phyloP scores from a whole-genome alignment of 371 early-diverging fungal genomes.

The Haplosporangium sp. region DNA sequence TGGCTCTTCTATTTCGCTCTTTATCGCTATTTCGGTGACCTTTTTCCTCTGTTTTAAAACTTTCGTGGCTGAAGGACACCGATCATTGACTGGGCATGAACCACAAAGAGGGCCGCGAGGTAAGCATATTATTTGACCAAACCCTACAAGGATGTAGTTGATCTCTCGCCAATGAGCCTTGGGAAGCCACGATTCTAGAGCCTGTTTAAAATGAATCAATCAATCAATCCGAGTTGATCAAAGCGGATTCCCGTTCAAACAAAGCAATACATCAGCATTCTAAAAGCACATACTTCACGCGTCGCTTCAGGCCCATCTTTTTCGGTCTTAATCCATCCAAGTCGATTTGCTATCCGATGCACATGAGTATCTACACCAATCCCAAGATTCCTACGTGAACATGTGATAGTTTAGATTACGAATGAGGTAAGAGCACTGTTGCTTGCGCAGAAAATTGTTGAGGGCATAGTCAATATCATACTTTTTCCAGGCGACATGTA shows the following conservation, averaged over 20 bases:
- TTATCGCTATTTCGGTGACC: conserved; percentile 4
- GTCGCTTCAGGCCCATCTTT: conserved; percentile 85
- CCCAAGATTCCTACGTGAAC: conserved; percentile 73
- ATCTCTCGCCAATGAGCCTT: conserved; percentile 89
- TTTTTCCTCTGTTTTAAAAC: conserved; percentile 21
- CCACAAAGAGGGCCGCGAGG: conserved; percentile 86
- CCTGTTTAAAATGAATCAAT: conserved; percentile 40
- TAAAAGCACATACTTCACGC: conserved; percentile 64
- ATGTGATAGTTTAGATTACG: background rate
- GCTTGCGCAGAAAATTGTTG: background rate
- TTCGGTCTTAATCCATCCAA: conserved; percentile 88
- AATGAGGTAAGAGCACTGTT: background rate
- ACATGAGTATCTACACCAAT: conserved; percentile 99
- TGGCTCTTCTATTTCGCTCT: conserved; percentile 19
- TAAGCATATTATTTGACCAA: conserved; percentile 92
- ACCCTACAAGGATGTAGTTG: conserved; percentile 95
- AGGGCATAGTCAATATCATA: conserved; percentile 36
- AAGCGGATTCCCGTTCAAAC: background rate
- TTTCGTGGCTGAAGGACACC: conserved; percentile 72
- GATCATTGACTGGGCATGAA: conserved; percentile 83
- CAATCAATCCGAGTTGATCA: background rate
- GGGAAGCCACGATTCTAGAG: conserved; percentile 90
- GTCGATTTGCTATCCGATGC: conserved; percentile 92
- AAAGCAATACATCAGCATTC: background rate
- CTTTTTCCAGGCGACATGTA: conserved; percentile 91